Base-by-base conservation (phyloP, 2,329 filamentous ascomycete genomes). In the Leptographium flavum region DNA sequence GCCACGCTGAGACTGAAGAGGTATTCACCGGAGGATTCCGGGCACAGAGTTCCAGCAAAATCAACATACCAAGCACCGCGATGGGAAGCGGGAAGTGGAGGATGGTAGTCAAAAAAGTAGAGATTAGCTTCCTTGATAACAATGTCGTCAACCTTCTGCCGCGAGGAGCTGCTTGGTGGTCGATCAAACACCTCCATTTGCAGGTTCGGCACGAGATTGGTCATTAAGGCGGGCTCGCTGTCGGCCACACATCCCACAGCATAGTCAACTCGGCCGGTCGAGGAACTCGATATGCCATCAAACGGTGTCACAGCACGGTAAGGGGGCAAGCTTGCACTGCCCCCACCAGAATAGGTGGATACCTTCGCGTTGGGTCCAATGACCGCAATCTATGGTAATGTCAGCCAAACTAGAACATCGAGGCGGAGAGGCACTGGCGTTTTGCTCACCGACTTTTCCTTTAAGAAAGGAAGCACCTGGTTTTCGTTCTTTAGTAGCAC, bases 331-430 rank as follows among this genome's bases (percentile, higher is more conserved):
- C 47, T 45, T 4, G 51, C 51, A 9, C 46, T 50, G 30, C 52
- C 52, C 14, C 49, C 52, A 10, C 51, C 52, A 22, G 48, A 67
- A 53, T 64, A 51, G 15, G 50, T 38, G 4, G 52, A 46, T 1
- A 67, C 56, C 37, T 63, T 67, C 25, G 69, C 61, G 49, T 72
- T 73, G 17, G 69, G 70, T 5, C 70, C 70, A 49, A 73, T 71
- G 19, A 73, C 64, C 9, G 69, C 59, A 1, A 64, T 60, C 45
- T 39, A n/a, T n/a, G n/a, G n/a, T n/a, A n/a, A n/a, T n/a, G n/a
- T n/a, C n/a, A n/a, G n/a, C n/a, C n/a, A n/a, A 17, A 1, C 7
- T 15, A 9, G 19, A 9, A 15, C n/a, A 28, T 8, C 13, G 7
- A 8, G 23, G 27, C 2, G 3, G 3, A 19, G 8, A 28, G 15